Evolutionary conservation across 441 rosid genomes (phyloP), one percentile per base, ranked within the genome.

Genomic region (Erodium texanum): DNA sequence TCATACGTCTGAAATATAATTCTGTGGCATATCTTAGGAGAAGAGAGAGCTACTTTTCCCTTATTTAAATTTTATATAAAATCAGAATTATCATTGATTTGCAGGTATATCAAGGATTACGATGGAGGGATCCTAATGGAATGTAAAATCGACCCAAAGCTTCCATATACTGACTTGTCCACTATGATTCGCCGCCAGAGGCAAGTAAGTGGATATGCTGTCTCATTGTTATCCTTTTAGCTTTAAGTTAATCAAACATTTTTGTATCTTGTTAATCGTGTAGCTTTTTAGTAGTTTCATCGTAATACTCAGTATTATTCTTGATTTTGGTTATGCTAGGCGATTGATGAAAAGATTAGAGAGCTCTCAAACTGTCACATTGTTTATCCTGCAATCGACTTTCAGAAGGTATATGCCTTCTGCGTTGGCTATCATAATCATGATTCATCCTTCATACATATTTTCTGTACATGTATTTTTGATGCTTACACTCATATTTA

Each of bases 51-150:
- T n/a, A n/a, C n/a, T n/a, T n/a, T n/a, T n/a, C n/a, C n/a, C n/a
- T n/a, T n/a, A n/a, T n/a, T n/a, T n/a, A n/a, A n/a, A n/a, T n/a
- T n/a, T n/a, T n/a, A n/a, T n/a, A n/a, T n/a, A 10, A 38, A 38
- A 38, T 10, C 8, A 38, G 45, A 38, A 38, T 38, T 38, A 7
- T 38, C 45, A 38, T 38, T 38, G 6, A 7, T 7, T 38, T 38
- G 0, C 29, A 92, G 98, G 76, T 92, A 85, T 71, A 92, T 95
- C 69, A 95, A 92, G 84, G 99, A 95, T 74, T 95, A 92, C 87
- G 99, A 92, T 77, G 99, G 99, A 62, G 97, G 97, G 64, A 89
- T 95, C 73, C 92, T 95, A 27, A 95, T 92, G 98, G 99, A 95
- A 78, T 95, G 98, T 84, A 92, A 88, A 85, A 92, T 95, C 68